Percentiles rank a stretch among this genome's conserved stretches.
These are phyloP conservation scores for Aspergillus baeticus DNA, from an alignment of 495 filamentous ascomycete genomes.

Conservation along the genomic window DNA sequence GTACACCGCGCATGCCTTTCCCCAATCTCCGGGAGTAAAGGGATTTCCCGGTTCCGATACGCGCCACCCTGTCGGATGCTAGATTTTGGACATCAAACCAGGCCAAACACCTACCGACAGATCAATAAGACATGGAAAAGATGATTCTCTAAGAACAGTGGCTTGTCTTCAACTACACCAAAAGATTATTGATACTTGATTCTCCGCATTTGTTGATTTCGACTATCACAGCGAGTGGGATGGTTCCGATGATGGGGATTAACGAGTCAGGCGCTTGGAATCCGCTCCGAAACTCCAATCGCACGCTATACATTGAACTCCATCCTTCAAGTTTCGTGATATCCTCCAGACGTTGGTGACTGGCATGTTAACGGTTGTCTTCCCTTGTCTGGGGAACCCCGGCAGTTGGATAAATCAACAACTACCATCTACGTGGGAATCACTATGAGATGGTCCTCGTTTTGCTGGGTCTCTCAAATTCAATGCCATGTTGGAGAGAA, in stretches of 20 bases:
- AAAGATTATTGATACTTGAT: background rate
- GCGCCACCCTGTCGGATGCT: background rate
- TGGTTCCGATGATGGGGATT: background rate
- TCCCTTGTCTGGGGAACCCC: background rate
- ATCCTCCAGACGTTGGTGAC: background rate
- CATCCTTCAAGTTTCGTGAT: background rate
- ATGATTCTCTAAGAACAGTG: too few relatives aligned
- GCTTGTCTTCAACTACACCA: background rate
- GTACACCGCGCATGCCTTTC: background rate
- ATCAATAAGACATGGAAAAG: too few relatives aligned
- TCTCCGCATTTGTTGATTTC: background rate
- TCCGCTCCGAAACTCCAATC: background rate
- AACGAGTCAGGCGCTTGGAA: background rate
- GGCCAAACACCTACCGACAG: background rate
- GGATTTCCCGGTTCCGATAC: slow-evolving; percentile 2
- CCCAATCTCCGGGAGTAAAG: background rate
- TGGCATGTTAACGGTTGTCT: background rate
- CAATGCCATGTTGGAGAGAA: background rate
- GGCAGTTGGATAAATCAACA: background rate
- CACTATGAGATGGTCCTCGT: background rate
- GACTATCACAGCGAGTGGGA: background rate
- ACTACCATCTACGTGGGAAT: slow-evolving; percentile 6
- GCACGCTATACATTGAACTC: background rate
- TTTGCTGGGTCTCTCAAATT: background rate
- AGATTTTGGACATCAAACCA: background rate